These are phyloP conservation scores for Cladosporium sp. DNA, from an alignment of 2,329 filamentous ascomycete species.

Conservation along the genomic window DNA sequence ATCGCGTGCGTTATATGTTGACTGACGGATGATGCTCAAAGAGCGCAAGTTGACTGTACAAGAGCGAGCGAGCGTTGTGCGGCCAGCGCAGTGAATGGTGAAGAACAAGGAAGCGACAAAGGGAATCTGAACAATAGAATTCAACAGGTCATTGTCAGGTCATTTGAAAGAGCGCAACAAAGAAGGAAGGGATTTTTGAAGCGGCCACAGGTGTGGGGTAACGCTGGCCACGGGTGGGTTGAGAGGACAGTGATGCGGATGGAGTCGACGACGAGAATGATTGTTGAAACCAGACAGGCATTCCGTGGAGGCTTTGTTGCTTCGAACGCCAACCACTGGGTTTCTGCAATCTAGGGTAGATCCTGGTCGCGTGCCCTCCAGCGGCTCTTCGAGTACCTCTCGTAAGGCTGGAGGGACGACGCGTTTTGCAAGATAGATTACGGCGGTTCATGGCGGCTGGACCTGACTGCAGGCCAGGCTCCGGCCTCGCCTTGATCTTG, in stretches of 20 bases:
- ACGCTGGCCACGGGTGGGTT: too few relatives aligned
- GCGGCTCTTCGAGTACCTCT: background rate
- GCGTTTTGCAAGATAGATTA: background rate
- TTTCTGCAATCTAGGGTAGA: background rate
- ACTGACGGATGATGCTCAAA: background rate
- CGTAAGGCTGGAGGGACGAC: background rate
- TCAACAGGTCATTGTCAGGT: slow-evolving; percentile 6
- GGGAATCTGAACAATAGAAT: slow-evolving; percentile 3
- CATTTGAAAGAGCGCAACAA: background rate
- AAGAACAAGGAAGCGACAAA: background rate
- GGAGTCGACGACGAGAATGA: too few relatives aligned
- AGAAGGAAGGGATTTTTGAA: background rate
- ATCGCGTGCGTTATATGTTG: slow-evolving; percentile 1
- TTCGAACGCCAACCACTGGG: background rate
- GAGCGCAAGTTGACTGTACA: background rate
- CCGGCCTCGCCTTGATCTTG: background rate
- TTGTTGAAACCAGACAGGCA: background rate
- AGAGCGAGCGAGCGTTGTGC: slow-evolving; percentile 5
- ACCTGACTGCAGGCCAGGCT: background rate
- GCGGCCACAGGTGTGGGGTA: too few relatives aligned
- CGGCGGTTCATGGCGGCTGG: background rate
- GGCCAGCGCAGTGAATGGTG: slow-evolving; percentile 10
- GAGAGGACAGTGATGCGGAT: too few relatives aligned
- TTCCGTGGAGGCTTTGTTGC: background rate
- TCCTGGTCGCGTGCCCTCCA: background rate